Evolutionary conservation across 139 green algal species (phyloP).

Genomic region (Tetradesmus lagerheimii): DNA sequence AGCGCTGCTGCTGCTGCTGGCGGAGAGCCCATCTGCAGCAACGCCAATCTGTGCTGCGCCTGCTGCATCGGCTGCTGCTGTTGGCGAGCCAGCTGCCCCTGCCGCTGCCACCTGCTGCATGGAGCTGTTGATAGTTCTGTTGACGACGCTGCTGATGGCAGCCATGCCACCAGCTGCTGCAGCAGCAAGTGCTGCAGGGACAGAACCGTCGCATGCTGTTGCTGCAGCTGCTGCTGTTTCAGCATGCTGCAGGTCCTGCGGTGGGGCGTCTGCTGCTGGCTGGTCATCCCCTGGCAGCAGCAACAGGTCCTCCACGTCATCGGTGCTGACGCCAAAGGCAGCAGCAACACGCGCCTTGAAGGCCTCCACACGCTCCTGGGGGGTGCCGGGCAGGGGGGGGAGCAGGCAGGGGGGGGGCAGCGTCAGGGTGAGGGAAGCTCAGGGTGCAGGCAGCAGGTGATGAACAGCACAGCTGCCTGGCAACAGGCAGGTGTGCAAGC

Average conservation of each 20-base stretch:
- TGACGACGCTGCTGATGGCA: no score
- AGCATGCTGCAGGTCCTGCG: not conserved
- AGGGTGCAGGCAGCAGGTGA: not conserved
- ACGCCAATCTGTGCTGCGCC: no score
- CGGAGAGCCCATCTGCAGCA: no score
- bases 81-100: no score
- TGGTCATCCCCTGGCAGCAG: not conserved
- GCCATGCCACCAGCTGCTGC: not conserved
- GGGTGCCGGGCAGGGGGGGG: not conserved
- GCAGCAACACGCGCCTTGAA: slow-evolving; percentile 36
- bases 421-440: not conserved
- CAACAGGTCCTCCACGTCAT: slow-evolving; percentile 9
- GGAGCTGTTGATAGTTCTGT: no score
- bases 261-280: not conserved
- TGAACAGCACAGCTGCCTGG: no score
- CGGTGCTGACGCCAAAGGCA: not conserved
- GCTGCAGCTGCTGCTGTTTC: not conserved
- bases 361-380: slow-evolving; percentile 17
- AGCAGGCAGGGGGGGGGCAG: not conserved
- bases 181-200: not conserved
- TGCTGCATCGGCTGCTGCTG: not conserved
- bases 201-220: not conserved
- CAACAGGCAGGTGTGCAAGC: no score
- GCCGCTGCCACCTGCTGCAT: no score
- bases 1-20: not conserved